Evolutionary conservation across 2,329 filamentous ascomycete genomes (phyloP), one percentile per base, ranked within the genome.

Genomic region (Diaporthe velutina): DNA sequence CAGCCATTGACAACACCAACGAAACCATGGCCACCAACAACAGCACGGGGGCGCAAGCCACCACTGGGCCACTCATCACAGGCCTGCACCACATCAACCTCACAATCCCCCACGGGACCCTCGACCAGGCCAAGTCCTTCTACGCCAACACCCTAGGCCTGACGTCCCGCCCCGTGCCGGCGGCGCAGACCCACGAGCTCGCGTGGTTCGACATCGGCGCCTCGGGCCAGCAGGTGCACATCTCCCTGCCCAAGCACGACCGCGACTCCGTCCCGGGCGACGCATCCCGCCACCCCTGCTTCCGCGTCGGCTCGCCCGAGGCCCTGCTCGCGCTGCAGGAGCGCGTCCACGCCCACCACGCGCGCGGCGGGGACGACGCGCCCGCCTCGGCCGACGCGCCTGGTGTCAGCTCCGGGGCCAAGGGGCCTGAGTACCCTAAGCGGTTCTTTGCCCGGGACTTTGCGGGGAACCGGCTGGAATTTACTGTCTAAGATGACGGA

Each of bases 401-500:
- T 0, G 90, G 90, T 0, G 81, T 82, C 73, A 77, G 75, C 68
- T 82, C 77, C 15, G 79, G 89, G 3, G 81, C 84, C 0, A 83
- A 89, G 78, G 90, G 89, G 0, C 86, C 87, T 1, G 91, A 92
- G 80, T 92, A 91, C 78, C 90, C 91, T 0, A 84, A 82, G 48
- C 84, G 91, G 19, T 93, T 93, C 80, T 93, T 93, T 80, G 90
- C 89, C 0, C 85, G 89, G 74, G 88, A 90, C 77, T 90, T 85
- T 81, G 87, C 88, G 1, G 88, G 89, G 2, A 90, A 90, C 77
- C 80, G 86, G 71, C 79, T 90, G 45, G 88, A 90, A 79, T 90
- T 90, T 77, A 88, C 66, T 0, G 28, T 71, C 15, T 74, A 54
- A n/a, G 64, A 2, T 6, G 25, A 22, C 2, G 17, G n/a, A n/a